Evolutionary conservation across 495 filamentous ascomycete genomes (phyloP).

Genomic region (Lasiosphaeris hirsuta): DNA sequence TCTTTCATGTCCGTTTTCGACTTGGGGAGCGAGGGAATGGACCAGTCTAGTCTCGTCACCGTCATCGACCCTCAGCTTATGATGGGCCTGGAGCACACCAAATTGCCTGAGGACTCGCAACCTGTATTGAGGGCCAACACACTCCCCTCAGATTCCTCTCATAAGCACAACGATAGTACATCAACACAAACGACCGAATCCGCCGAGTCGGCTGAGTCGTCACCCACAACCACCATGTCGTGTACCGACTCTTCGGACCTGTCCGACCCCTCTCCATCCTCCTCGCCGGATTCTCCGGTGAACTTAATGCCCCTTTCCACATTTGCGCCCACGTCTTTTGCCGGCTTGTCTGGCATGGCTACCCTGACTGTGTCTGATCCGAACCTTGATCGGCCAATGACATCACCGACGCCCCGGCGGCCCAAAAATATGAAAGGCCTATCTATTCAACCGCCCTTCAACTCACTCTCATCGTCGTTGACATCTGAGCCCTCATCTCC

Average conservation of each 20-base stretch:
- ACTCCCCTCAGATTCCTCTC: constrained; percentile 39
- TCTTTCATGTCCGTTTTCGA: constrained; percentile 72
- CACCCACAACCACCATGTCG: constrained; percentile 92
- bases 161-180: constrained; percentile 62
- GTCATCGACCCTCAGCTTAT: constrained; percentile 42
- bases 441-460: constrained; percentile 75
- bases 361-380: constrained; percentile 39
- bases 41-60: constrained; percentile 42
- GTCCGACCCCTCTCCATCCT: constrained; percentile 87
- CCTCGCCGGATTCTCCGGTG: constrained; percentile 83
- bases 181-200: constrained; percentile 82
- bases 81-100: constrained; percentile 39
- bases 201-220: constrained; percentile 88
- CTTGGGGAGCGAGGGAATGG: constrained; percentile 43
- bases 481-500: constrained; percentile 79
- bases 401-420: constrained; percentile 70
- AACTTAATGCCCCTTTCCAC: constrained; percentile 57
- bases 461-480: constrained; percentile 38
- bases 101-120: constrained; percentile 24
- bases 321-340: constrained; percentile 49
- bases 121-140: constrained; percentile 33
- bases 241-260: constrained; percentile 84
- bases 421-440: constrained; percentile 90
- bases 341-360: constrained; percentile 43
- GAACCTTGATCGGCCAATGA: constrained; percentile 50